Percentiles rank a stretch among this genome's conserved stretches.
Evolutionary conservation across 495 filamentous ascomycete genomes (phyloP).

Genomic region (Lophiostoma macrostomum): DNA sequence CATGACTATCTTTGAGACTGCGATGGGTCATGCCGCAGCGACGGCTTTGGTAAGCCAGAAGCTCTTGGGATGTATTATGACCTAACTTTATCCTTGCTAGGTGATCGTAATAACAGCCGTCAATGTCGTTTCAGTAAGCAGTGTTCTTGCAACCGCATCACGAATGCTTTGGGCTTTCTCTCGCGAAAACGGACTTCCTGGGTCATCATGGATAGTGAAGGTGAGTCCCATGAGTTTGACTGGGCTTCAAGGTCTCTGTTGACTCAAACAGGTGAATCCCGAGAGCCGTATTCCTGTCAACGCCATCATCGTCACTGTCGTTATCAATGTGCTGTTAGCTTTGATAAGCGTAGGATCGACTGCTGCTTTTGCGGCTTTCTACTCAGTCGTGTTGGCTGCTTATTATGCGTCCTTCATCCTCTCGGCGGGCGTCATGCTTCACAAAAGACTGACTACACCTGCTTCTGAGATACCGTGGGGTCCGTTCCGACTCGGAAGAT

Average conservation of each 20-base stretch:
- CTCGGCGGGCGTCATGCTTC: conserved; percentile 15
- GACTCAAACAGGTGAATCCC: conserved; percentile 1
- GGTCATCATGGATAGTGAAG: conserved; percentile 2
- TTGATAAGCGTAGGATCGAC: conserved; percentile 17
- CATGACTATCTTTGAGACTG: conserved; percentile 6
- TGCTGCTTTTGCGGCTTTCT: conserved; percentile 14
- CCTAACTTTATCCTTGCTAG: too few species aligned
- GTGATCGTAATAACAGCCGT: too few species aligned
- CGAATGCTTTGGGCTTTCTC: conserved; percentile 27
- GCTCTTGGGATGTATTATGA: neutral
- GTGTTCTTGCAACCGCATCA: conserved; percentile 14
- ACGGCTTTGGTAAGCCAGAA: conserved; percentile 6
- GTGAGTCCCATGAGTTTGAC: neutral
- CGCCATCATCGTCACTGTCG: conserved; percentile 10
- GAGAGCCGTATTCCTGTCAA: conserved; percentile 8
- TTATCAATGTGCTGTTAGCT: conserved; percentile 10
- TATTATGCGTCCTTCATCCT: conserved; percentile 26
- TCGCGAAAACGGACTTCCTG: conserved; percentile 21
- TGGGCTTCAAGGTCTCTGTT: neutral
- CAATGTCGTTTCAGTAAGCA: neutral
- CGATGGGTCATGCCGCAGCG: neutral
- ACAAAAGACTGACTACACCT: conserved; percentile 1
- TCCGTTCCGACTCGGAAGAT: conserved; percentile 15
- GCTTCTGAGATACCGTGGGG: conserved; percentile 15
- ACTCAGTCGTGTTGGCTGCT: conserved; percentile 6